Percentiles rank a stretch among this genome's conserved stretches.
Conservation (phyloP, 108 stramenopile species). For the Cyclotella choctawhatcheeana region DNA sequence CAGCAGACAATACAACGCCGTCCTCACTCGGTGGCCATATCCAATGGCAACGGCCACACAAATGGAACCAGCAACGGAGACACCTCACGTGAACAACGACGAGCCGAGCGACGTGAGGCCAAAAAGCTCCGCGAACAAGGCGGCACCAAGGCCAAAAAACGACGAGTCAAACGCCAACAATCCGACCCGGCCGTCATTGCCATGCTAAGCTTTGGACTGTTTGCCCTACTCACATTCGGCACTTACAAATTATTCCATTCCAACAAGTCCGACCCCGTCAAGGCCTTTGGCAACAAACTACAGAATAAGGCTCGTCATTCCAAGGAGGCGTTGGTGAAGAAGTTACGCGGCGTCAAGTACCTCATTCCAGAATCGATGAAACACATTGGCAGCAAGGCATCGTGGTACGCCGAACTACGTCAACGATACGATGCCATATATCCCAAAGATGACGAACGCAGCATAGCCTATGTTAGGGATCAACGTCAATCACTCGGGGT, state of each 20-base stretch:
- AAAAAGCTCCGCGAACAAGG: conserved; percentile 27
- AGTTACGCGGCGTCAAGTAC: conserved; percentile 46
- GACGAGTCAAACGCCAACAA: background rate
- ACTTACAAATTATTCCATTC: conserved; percentile 12
- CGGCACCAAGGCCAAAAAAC: background rate
- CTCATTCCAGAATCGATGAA: conserved; percentile 63
- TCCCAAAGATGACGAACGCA: conserved; percentile 54
- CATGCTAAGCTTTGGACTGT: conserved; percentile 23
- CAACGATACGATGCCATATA: conserved; percentile 58
- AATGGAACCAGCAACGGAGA: conserved; percentile 2
- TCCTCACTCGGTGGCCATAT: conserved; percentile 32
- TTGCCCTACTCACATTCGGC: conserved; percentile 21
- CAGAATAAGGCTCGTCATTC: conserved; percentile 3
- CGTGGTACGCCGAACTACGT: conserved; percentile 61
- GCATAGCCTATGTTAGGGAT: conserved; percentile 23
- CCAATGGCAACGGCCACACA: conserved; percentile 14
- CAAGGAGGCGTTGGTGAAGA: conserved; percentile 10
- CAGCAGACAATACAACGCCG: conserved; percentile 51
- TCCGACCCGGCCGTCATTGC: conserved; percentile 12
- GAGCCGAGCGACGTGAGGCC: conserved; percentile 47
- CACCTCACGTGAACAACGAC: conserved; percentile 39
- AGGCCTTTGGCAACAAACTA: conserved; percentile 10
- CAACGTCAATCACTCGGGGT: conserved; percentile 25
- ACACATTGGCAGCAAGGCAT: conserved; percentile 63
- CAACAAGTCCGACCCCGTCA: background rate